Base-by-base conservation (phyloP, 345 rosid species). In the Pistacia atlantica region DNA sequence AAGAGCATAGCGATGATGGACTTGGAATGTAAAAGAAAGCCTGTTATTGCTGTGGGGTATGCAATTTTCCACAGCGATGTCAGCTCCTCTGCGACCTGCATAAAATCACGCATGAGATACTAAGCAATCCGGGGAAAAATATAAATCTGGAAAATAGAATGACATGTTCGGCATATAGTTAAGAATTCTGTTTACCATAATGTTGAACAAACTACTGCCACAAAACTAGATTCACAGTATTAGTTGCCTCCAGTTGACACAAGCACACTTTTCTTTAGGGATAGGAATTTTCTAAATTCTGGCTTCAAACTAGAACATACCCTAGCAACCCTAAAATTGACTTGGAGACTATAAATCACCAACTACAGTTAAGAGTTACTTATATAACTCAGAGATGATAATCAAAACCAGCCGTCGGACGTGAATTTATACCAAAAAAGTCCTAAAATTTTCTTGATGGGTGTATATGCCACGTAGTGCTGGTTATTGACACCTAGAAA, bases 1-100 rank as follows among this genome's bases (percentile, higher is more conserved):
- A 85, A 83, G 20, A 83, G 73, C 78, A 76, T 70, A 25, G 86
- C 78, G 28, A 85, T 68, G 25, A 80, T 61, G 55, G 82, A 67
- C 77, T 75, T 76, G 62, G 76, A 80, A 59, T 78, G 68, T 0
- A 79, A 62, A 60, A 83, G 73, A 46, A 85, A 69, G 70, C 73
- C 58, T 18, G 79, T 73, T 65, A 83, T 22, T 38, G 67, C 57
- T 18, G 77, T 16, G 0, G 80, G 80, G 57, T 45, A 60, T 16
- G 78, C 61, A 37, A 68, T 63, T 74, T 69, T 83, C 73, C 82
- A 73, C 75, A 83, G 69, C 4, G 79, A 70, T 64, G 18, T 62
- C 31, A 81, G 20, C 73, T 81, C 83, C 60, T 76, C 79, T 14
- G 45, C 48, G 20, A 66, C 77, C 88, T 77, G 70, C 72, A 67